phyloP scores from a whole-genome alignment of 2,329 filamentous ascomycete species.

The Plenodomus biglobosus region DNA sequence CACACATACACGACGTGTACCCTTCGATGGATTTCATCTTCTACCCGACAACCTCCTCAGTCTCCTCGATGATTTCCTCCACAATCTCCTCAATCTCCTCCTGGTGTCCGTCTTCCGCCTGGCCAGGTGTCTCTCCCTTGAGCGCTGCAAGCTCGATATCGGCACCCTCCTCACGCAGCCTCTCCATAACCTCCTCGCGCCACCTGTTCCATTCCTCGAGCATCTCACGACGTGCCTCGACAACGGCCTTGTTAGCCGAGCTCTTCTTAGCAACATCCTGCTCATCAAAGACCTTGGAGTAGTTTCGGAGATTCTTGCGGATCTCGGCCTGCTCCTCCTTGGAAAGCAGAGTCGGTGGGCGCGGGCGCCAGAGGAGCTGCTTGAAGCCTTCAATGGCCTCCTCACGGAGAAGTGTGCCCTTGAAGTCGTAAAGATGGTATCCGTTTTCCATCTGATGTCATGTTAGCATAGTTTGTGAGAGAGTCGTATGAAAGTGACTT shows the following conservation, averaged over 20 bases:
- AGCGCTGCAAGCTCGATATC: slow-evolving; percentile 59
- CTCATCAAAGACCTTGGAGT: slow-evolving; percentile 92
- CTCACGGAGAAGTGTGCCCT: slow-evolving; percentile 83
- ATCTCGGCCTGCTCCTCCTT: slow-evolving; percentile 98
- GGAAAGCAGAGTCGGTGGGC: slow-evolving; percentile 83
- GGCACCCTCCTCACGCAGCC: slow-evolving; percentile 62
- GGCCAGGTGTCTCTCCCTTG: slow-evolving; percentile 42
- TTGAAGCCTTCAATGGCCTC: slow-evolving; percentile 96
- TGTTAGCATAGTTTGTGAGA: slow-evolving; percentile 14
- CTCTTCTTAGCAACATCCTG: slow-evolving; percentile 92
- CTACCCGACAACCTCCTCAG: slow-evolving; percentile 68
- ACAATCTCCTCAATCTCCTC: slow-evolving; percentile 74
- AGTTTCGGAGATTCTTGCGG: slow-evolving; percentile 97
- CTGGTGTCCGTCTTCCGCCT: slow-evolving; percentile 51
- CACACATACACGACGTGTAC: neutral
- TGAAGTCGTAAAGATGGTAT: slow-evolving; percentile 98
- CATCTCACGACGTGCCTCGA: slow-evolving; percentile 79
- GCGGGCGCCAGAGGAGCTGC: slow-evolving; percentile 92
- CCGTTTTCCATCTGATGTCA: slow-evolving; percentile 88
- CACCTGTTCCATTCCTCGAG: slow-evolving; percentile 89
- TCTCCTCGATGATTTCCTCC: slow-evolving; percentile 87
- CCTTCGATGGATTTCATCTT: neutral
- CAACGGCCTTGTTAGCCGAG: slow-evolving; percentile 89
- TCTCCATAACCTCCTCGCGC: slow-evolving; percentile 70
- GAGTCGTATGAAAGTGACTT: slow-evolving; percentile 57